Base-by-base conservation (phyloP, 179 eudicot species). In the Beta lomatogona region DNA sequence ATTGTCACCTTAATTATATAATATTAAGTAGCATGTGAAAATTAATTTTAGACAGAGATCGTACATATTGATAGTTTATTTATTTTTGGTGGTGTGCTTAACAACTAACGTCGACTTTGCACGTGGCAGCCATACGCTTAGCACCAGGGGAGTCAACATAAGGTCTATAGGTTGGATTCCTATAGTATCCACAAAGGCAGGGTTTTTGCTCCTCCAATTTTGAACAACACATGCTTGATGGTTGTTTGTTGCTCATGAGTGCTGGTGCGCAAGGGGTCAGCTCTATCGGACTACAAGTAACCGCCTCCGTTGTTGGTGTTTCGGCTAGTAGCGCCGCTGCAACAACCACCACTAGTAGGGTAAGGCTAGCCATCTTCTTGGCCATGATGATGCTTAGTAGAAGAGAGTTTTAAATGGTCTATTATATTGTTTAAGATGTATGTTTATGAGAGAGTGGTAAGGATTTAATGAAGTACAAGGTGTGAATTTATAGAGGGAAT, bases 111-210 rank as follows among this genome's bases (percentile, higher is more conserved):
- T 67, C 4, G 45, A 92, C 88, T 22, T 82, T 78, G 61, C 97
- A 92, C 18, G 85, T n/a, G 36, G 71, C 6, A 55, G 88, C 86
- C 0, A 92, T 87, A 75, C 71, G 88, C 71, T 60, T 83, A 77
- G 92, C 88, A 3, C 82, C 87, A 59, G 90, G 90, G 19, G 92
- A 88, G 81, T 81, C 84, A 9, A 91, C 77, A 64, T 87, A 87
- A 61, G 61, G 75, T 73, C 55, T 81, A 44, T 88, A 73, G 28
- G 22, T 76, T 0, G 97, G 97, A 69, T 90, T 82, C 48, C 59
- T 87, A 12, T 74, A 69, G 72, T 90, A 91, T 11, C 79, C 83
- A 82, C 97, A 93, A 15, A 91, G 84, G 81, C 97, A 93, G 0
- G 93, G 89, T 80, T 55, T 67, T 73, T 93, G 97, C 80, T 84